Percentiles rank a stretch among this genome's conserved stretches.
Evolutionary conservation across 2,329 filamentous ascomycete species (phyloP).

Genomic region (Sporothrix pallida): DNA sequence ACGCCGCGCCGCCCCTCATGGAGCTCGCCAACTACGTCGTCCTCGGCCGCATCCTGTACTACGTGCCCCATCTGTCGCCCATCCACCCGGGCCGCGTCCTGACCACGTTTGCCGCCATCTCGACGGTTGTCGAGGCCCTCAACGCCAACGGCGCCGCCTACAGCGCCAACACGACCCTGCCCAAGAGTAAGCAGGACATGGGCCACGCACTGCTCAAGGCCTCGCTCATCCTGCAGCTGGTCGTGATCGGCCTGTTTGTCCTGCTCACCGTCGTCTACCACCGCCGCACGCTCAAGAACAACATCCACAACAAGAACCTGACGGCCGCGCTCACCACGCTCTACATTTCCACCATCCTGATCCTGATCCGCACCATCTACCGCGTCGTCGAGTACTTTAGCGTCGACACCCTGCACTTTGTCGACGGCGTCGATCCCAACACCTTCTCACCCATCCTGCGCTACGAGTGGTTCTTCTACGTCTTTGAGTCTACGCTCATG

Average conservation of each 20-base stretch:
- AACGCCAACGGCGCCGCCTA: slow-evolving; percentile 57
- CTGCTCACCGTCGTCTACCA: slow-evolving; percentile 58
- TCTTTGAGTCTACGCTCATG: slow-evolving; percentile 63
- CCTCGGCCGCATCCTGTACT: slow-evolving; percentile 65
- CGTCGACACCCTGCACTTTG: slow-evolving; percentile 58
- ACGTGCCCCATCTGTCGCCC: slow-evolving; percentile 65
- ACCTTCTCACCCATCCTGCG: slow-evolving; percentile 58
- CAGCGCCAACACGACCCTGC: slow-evolving; percentile 53
- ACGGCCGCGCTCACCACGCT: slow-evolving; percentile 53
- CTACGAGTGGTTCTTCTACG: slow-evolving; percentile 65
- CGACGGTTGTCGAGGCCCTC: slow-evolving; percentile 55
- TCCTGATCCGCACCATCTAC: slow-evolving; percentile 61
- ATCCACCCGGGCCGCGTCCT: slow-evolving; percentile 55
- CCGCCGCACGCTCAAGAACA: slow-evolving; percentile 48
- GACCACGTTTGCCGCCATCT: slow-evolving; percentile 55
- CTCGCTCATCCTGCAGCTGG: slow-evolving; percentile 60
- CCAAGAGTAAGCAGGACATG: slow-evolving; percentile 46
- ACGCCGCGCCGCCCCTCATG: slow-evolving; percentile 57
- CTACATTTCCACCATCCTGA: slow-evolving; percentile 56
- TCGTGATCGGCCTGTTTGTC: slow-evolving; percentile 57
- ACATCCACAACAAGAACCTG: slow-evolving; percentile 46
- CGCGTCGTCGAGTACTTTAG: slow-evolving; percentile 65
- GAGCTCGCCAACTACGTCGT: slow-evolving; percentile 69
- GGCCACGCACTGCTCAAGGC: slow-evolving; percentile 57
- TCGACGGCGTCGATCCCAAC: slow-evolving; percentile 63